Conservation (phyloP, 2,329 filamentous ascomycete genomes). For the Xylaria multiplex region DNA sequence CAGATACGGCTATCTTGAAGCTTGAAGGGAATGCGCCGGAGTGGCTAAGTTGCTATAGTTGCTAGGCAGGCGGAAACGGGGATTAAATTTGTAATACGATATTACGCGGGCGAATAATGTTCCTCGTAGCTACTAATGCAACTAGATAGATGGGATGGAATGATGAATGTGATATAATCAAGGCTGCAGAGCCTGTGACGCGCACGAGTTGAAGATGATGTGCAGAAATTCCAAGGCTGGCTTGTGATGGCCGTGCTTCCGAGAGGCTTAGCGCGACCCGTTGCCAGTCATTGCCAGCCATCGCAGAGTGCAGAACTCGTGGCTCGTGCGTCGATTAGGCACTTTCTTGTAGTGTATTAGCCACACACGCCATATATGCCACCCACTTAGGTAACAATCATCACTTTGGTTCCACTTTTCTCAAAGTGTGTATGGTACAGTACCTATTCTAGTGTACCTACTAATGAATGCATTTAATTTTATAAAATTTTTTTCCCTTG, state of each 20-base stretch:
- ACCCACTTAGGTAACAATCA: too few relatives aligned
- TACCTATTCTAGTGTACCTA: too few relatives aligned
- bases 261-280: constrained; percentile 21
- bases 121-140: not conserved
- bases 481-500: too few relatives aligned
- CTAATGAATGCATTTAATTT: too few relatives aligned
- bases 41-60: not conserved
- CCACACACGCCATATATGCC: too few relatives aligned
- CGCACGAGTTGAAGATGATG: constrained; percentile 18
- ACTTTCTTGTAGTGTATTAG: not conserved
- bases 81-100: not conserved
- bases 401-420: constrained; percentile 1
- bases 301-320: constrained; percentile 27
- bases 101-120: not conserved
- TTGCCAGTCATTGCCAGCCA: not conserved
- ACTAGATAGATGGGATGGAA: not conserved
- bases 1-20: not conserved
- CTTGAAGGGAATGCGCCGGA: constrained; percentile 23
- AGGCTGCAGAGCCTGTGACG: constrained; percentile 30
- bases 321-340: constrained; percentile 27
- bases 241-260: constrained; percentile 12
- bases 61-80: not conserved
- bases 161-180: constrained; percentile 16
- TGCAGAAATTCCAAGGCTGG: constrained; percentile 36
- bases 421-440: not conserved